These are phyloP conservation scores for Leucogyrophana mollusca DNA, from an alignment of 768 basidiomycete genomes.

Conservation along the genomic window DNA sequence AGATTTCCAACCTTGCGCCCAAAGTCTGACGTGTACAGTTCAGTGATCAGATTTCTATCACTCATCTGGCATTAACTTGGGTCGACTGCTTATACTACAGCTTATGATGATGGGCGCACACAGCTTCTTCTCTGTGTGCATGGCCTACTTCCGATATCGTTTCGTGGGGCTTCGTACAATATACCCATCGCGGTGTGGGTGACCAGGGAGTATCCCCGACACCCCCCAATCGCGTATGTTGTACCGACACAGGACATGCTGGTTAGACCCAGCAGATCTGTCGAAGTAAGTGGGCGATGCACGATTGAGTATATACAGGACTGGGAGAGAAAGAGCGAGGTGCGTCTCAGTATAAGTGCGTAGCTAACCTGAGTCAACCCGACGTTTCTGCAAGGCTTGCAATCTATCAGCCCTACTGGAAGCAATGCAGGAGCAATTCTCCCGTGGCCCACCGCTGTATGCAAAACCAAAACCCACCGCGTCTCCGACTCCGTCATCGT, in stretches of 20 bases:
- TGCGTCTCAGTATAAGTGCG: slow-evolving; percentile 34
- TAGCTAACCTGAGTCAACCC: slow-evolving; percentile 7
- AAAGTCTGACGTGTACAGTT: slow-evolving; percentile 80
- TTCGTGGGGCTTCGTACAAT: slow-evolving; percentile 77
- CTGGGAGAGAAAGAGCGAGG: slow-evolving; percentile 87
- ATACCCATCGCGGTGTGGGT: slow-evolving; percentile 93
- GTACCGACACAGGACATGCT: slow-evolving; percentile 91
- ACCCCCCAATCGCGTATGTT: slow-evolving; percentile 86
- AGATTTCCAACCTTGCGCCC: slow-evolving; percentile 61
- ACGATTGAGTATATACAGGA: slow-evolving; percentile 64
- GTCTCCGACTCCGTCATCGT: slow-evolving; percentile 16
- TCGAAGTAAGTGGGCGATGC: slow-evolving; percentile 82
- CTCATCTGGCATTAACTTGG: no score
- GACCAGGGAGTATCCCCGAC: slow-evolving; percentile 76
- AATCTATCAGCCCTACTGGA: slow-evolving; percentile 70
- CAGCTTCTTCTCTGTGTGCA: slow-evolving; percentile 89
- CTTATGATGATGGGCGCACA: slow-evolving; percentile 92
- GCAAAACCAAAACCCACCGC: slow-evolving; percentile 60
- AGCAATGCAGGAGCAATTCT: slow-evolving; percentile 81
- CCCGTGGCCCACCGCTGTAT: slow-evolving; percentile 84
- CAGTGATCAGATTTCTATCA: slow-evolving; percentile 19
- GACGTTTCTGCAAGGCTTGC: slow-evolving; percentile 57
- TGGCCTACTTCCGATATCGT: slow-evolving; percentile 87
- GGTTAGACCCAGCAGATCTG: slow-evolving; percentile 67
- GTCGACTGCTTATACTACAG: slow-evolving; percentile 43